Evolutionary conservation across 176 grass and related monocot species (phyloP).

Genomic region (Paspalum vaginatum): DNA sequence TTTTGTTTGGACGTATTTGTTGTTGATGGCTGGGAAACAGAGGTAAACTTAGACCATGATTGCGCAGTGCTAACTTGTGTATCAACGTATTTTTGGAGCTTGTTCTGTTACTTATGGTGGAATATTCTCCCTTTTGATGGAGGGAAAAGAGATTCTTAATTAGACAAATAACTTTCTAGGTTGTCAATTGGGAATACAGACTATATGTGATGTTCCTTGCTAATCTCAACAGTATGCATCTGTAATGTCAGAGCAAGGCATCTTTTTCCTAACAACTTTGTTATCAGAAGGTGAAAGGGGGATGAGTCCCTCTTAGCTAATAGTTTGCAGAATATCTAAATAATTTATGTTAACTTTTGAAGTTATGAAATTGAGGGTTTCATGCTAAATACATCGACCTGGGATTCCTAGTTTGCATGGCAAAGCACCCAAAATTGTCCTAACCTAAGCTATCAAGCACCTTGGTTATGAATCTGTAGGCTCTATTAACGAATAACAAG

Average conservation of each 20-base stretch:
- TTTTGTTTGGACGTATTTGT: constrained; percentile 95
- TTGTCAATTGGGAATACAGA: not conserved
- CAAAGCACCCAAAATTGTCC: not conserved
- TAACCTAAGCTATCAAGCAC: not conserved
- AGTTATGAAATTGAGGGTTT: not conserved
- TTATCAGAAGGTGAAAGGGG: not conserved
- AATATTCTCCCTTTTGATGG: not conserved
- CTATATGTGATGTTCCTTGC: not conserved
- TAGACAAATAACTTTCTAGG: not conserved
- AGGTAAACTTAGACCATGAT: constrained; percentile 52
- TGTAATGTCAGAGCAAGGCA: not conserved
- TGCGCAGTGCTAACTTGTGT: constrained; percentile 16
- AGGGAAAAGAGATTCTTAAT: not conserved
- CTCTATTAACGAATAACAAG: constrained; percentile 12
- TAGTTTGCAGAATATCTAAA: constrained; percentile 13
- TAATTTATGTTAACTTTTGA: constrained; percentile 4
- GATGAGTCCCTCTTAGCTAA: not conserved
- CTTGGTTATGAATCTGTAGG: constrained; percentile 26
- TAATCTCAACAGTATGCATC: constrained; percentile 15
- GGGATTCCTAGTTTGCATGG: not conserved
- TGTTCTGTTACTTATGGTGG: not conserved
- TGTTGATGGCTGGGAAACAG: constrained; percentile 84
- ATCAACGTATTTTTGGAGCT: not conserved
- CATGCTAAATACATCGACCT: constrained; percentile 21
- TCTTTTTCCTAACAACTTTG: not conserved